phyloP scores from a whole-genome alignment of 2,329 filamentous ascomycete genomes.

The Aspergillus ochraceus region DNA sequence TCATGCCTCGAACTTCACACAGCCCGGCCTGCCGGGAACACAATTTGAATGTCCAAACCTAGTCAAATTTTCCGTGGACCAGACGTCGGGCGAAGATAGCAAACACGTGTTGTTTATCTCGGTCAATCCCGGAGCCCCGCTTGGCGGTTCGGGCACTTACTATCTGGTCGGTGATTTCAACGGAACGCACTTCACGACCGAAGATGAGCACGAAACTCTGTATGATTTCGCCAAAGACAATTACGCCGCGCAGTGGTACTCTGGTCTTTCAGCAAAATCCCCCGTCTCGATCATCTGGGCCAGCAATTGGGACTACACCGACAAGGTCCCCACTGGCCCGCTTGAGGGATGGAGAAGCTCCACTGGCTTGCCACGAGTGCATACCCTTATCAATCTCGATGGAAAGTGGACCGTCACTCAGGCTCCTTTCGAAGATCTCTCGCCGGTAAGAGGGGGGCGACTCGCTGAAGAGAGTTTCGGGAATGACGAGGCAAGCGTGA shows the following conservation, averaged over 20 bases:
- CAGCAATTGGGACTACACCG: slow-evolving; percentile 61
- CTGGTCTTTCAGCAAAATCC: slow-evolving; percentile 41
- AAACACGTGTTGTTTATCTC: slow-evolving; percentile 30
- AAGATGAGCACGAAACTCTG: slow-evolving; percentile 22
- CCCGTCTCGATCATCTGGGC: slow-evolving; percentile 58
- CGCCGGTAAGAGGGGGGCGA: slow-evolving; percentile 47
- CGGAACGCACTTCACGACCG: slow-evolving; percentile 56
- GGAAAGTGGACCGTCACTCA: slow-evolving; percentile 54
- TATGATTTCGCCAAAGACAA: slow-evolving; percentile 35
- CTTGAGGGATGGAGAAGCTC: slow-evolving; percentile 54
- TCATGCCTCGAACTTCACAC: slow-evolving; percentile 58
- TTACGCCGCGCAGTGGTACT: slow-evolving; percentile 58
- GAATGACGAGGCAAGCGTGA: slow-evolving; percentile 45
- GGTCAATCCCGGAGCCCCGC: slow-evolving; percentile 38
- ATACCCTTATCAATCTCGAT: slow-evolving; percentile 54
- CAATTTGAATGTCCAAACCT: slow-evolving; percentile 67
- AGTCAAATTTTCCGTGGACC: slow-evolving; percentile 53
- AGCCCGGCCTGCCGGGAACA: slow-evolving; percentile 52
- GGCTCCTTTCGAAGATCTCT: slow-evolving; percentile 49
- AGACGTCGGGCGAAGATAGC: slow-evolving; percentile 1
- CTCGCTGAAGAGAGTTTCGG: slow-evolving; percentile 33
- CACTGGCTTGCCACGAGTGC: slow-evolving; percentile 54
- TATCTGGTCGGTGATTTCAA: slow-evolving; percentile 39
- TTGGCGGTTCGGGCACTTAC: slow-evolving; percentile 51
- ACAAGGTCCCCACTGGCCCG: slow-evolving; percentile 54